Evolutionary conservation across 2,329 filamentous ascomycete species (phyloP), one percentile per base, ranked within the genome.

Genomic region (Penicillium sp.): DNA sequence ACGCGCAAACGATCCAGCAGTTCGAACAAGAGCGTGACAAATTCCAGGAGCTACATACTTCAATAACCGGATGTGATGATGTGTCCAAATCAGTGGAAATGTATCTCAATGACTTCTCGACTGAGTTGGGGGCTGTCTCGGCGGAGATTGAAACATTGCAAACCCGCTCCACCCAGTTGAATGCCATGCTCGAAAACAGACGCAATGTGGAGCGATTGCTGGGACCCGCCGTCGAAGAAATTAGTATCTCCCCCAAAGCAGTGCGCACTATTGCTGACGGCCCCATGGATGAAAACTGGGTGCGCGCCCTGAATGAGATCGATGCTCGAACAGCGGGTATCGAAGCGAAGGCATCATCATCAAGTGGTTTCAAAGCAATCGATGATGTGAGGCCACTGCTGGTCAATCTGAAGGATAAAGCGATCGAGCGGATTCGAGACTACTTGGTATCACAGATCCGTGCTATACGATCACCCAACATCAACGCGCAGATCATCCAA

Each of bases 401-500:
- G 47, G 87, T 91, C 51, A 91, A 95, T 71, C 80, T 99, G 31
- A 90, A 88, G 18, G 84, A 89, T 51, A 96, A 94, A 79, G 93
- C 92, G n/a, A 81, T 96, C 24, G 92, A 97, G 74, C 86, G 94
- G 52, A 96, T 97, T 71, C 85, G 95, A 54, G 94, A 99, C 72
- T 95, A 96, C 68, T 82, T 99, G 33, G 94, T 99, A 11, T 85
- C 90, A 14, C 93, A 97, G 71, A 94, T 99, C 71, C 96, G 96
- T 74, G 91, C 92, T 4, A 79, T 99, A 48, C 86, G 94, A 52
- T 96, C 93, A 23, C 94, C 94, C 13, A 94, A 93, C 67, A 96
- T 97, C 72, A 97, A 99, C 71, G 92, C 93, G 2, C 94, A 99
- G 71, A 89, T 97, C 53, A 92, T 99, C 45, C 94, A 99, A 71